Base-by-base conservation (phyloP, 306 rosid species). In the Lagenaria siceraria region DNA sequence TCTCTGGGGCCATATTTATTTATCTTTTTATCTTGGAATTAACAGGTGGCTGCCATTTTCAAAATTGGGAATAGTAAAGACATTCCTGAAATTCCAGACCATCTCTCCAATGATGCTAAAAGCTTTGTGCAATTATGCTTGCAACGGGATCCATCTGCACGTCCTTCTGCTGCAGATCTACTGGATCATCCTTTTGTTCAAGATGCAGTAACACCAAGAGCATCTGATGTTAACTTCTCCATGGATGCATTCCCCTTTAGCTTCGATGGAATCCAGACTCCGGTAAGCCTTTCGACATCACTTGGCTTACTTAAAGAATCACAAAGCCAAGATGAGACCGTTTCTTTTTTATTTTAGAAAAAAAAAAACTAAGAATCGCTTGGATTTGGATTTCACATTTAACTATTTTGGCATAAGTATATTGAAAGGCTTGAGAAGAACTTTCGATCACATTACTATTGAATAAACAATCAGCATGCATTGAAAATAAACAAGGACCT, bases 1-100 rank as follows among this genome's bases (percentile, higher is more conserved):
- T 24, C 8, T 42, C 56, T 56, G 68, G 79, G 81, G 42, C 83
- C 64, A 78, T 80, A 77, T 9, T 60, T 74, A 58, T 80, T 83
- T n/a, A n/a, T n/a, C n/a, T n/a, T 78, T 35, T 21, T 80, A 65
- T 80, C 62, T 80, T 71, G 79, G 69, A 56, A 79, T 86, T 60
- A 76, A 85, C 89, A 96, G 99, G 96, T 96, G 68, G 99, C 99
- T 79, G 99, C 99, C 43, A 92, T 96, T 76, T 96, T 96, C 85
- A 96, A 96, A 83, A 96, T 96, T 82, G 99, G 98, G 61, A 92
- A 90, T 89, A 92, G 97, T 92, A 95, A 89, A 85, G 99, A 95
- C 74, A 87, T 87, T 83, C 99, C 99, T 46, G 92, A 89, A 72
- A 95, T 95, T 75, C 99, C 99, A 5, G 97, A 92, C 78, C 81